Evolutionary conservation across 306 rosid species (phyloP), one percentile per base, ranked within the genome.

Genomic region (Mimosa pudica): DNA sequence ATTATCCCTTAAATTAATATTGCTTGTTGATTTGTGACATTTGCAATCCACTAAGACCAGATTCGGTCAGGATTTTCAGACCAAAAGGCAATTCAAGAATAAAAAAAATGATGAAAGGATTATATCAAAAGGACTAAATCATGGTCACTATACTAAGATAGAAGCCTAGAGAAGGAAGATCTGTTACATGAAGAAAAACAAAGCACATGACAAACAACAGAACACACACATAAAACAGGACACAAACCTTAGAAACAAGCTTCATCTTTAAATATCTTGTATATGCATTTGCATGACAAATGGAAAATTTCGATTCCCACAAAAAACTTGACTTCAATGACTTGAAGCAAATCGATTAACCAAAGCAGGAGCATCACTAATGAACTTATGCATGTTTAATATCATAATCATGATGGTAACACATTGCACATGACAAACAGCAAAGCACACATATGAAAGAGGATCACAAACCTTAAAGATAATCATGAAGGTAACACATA

Each of bases 301-400:
- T 38, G 11, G 30, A 11, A 80, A 51, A 73, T 10, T 58, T 20
- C 8, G 33, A 62, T 10, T 32, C 36, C 67, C 16, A 62, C 14
- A 0, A 33, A 33, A 52, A n/a, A 17, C 60, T 13, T 35, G 14
- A 66, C 87, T 20, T 71, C 32, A 54, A 69, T 71, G 86, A 48
- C 35, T 79, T 0, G 91, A 80, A 3, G 89, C 92, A 63, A 90
- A 92, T 71, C 85, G 86, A 77, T 89, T 90, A 48, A 90, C 88
- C 76, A 92, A 42, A 1, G 95, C 93, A 49, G 90, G 93, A 0
- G 95, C 93, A 81, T 90, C 90, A 84, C 93, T 92, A 16, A 93
- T 92, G 24, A 90, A 72, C 42, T 5, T 38, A 38, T 38, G 4
- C 5, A 38, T 38, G 42, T 38, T 38, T 38, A 1, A 38, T 38